Percentiles rank a stretch among this genome's conserved stretches.
Evolutionary conservation across 2,329 filamentous ascomycete species (phyloP).

Genomic region (Dothistroma pini): DNA sequence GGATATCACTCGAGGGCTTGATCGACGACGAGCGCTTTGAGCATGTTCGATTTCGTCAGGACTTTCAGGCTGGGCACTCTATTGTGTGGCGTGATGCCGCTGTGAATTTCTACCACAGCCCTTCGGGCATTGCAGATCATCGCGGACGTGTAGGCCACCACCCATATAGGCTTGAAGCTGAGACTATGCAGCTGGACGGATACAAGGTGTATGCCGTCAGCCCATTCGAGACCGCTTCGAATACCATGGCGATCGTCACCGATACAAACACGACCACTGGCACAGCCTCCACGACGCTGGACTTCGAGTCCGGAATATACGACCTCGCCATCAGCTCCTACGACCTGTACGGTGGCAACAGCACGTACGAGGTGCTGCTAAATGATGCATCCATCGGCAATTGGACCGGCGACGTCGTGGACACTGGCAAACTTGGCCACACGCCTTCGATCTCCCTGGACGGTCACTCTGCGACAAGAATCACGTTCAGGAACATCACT

Average conservation of each 20-base stretch:
- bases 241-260: conserved; percentile 54
- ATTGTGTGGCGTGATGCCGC: conserved; percentile 69
- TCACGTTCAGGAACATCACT: conserved; percentile 54
- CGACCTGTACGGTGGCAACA: conserved; percentile 57
- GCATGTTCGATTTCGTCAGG: conserved; percentile 56
- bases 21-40: conserved; percentile 60
- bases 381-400: conserved; percentile 51
- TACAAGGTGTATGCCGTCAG: conserved; percentile 54
- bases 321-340: conserved; percentile 65
- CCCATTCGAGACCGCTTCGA: conserved; percentile 60
- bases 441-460: conserved; percentile 58
- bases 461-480: conserved; percentile 60
- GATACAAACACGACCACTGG: conserved; percentile 50
- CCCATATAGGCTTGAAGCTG: conserved; percentile 65
- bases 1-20: conserved; percentile 53
- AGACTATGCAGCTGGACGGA: conserved; percentile 58
- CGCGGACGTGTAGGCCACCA: conserved; percentile 56
- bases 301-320: conserved; percentile 54
- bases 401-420: conserved; percentile 45
- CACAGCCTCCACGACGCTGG: conserved; percentile 47
- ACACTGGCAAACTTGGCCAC: conserved; percentile 58
- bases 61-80: conserved; percentile 65
- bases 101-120: conserved; percentile 60
- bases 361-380: conserved; percentile 55
- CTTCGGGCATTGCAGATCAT: conserved; percentile 59